Base-by-base conservation (phyloP, 2,329 filamentous ascomycete species). In the Colletotrichum australisinense region DNA sequence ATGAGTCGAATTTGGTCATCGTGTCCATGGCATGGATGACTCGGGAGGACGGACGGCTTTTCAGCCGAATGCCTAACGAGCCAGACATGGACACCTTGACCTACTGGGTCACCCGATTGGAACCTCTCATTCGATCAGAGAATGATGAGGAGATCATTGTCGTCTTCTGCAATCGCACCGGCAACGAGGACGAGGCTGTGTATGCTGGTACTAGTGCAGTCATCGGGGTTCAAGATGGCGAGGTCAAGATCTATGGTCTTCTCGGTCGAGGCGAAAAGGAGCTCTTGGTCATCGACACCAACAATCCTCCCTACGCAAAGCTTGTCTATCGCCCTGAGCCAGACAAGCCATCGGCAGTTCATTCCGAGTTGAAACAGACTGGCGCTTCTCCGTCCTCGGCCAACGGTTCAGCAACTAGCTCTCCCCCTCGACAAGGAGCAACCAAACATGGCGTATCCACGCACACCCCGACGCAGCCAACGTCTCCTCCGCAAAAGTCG, bases 1-100 rank as follows among this genome's bases (percentile, higher is more conserved):
- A 83, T 0, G 78, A 86, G 0, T 88, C 92, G 0, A 90, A 91
- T 16, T 75, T 95, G 0, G 90, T 94, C 1, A 89, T 95, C 42
- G 76, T 96, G 0, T 90, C 89, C 4, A 95, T 95, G 94, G 93
- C 94, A 0, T 96, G 93, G 94, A 84, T 94, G 38, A 94, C 93
- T 1, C 85, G 80, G 68, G 90, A 86, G 74, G 87, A 85, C 77
- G 86, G 81, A 1, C 85, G 77, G 22, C 70, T 72, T 8, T 91
- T 84, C 78, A 90, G 78, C 72, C 85, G 76, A 32, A 84, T 75
- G 75, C 89, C 89, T 0, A 79, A 86, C 1, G 88, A 91, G 63
- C 93, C 93, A 0, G 93, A 95, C 75, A 87, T 93, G 82, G 90
- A 94, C 28, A 95, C 93, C 0, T 79, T 96, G 9, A 88, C 89